phyloP scores from a whole-genome alignment of 139 green algal genomes.

The Micractinium sp. region DNA sequence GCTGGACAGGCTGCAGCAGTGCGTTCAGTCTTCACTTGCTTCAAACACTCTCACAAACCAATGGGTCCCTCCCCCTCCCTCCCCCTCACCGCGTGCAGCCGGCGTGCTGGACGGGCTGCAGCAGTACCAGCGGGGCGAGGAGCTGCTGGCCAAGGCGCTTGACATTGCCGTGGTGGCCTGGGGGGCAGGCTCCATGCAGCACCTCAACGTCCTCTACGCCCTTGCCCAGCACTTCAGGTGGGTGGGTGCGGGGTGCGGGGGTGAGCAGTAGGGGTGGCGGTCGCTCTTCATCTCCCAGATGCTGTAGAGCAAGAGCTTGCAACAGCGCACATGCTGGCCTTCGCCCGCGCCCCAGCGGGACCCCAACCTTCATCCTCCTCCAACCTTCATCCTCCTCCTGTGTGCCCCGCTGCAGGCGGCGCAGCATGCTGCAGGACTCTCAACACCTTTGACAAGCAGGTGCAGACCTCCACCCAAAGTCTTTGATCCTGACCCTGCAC shows the following conservation, averaged over 20 bases:
- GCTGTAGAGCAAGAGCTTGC: too few species aligned
- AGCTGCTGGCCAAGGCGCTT: conserved; percentile 25
- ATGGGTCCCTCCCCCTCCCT: too few species aligned
- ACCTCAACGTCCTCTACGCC: conserved; percentile 49
- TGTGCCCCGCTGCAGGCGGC: too few species aligned
- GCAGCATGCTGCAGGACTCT: too few species aligned
- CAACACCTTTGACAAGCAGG: not conserved
- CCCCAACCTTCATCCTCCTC: too few species aligned
- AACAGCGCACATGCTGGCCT: too few species aligned
- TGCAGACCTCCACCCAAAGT: too few species aligned
- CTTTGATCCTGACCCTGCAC: too few species aligned
- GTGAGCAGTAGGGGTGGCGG: not conserved
- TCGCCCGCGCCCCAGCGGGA: too few species aligned
- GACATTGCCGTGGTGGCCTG: conserved; percentile 33
- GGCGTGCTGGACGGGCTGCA: conserved; percentile 41
- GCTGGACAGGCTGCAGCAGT: not conserved
- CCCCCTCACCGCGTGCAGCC: too few species aligned
- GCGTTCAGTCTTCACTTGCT: not conserved
- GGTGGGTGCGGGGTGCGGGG: not conserved
- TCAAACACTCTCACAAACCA: not conserved
- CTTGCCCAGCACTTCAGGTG: conserved; percentile 44
- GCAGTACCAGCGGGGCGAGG: conserved; percentile 30
- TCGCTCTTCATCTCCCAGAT: too few species aligned
- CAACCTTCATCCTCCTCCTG: too few species aligned
- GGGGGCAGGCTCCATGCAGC: conserved; percentile 38